A percentile compares a stretch with the other conserved stretches of the same genome.
These are phyloP conservation scores for Trametopsis cervina DNA, from an alignment of 768 basidiomycete species.

Conservation along the genomic window DNA sequence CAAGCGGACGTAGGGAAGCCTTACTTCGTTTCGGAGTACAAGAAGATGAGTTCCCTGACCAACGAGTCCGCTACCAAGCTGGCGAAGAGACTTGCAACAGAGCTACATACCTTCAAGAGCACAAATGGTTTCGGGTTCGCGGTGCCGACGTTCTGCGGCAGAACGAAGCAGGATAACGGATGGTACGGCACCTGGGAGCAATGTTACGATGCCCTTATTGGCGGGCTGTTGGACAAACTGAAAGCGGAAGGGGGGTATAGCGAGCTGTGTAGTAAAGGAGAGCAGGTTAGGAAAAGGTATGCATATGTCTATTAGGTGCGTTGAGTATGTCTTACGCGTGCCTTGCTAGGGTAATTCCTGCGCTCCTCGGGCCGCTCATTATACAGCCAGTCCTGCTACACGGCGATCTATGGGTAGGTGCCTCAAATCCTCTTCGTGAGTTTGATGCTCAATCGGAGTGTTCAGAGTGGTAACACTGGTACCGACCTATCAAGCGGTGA, in stretches of 20 bases:
- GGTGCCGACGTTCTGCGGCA: conserved; percentile 73
- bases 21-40: conserved; percentile 73
- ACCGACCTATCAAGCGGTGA: conserved; percentile 43
- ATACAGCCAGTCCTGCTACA: conserved; percentile 68
- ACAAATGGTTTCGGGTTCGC: conserved; percentile 58
- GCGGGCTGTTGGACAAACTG: conserved; percentile 46
- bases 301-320: conserved; percentile 13
- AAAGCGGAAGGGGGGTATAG: conserved; percentile 32
- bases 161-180: conserved; percentile 62
- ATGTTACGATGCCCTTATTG: conserved; percentile 58
- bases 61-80: conserved; percentile 39
- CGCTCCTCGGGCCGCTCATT: conserved; percentile 48
- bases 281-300: conserved; percentile 41
- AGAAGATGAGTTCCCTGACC: conserved; percentile 44
- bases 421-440: neutral
- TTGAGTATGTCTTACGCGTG: neutral
- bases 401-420: conserved; percentile 73
- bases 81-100: conserved; percentile 56
- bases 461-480: conserved; percentile 72
- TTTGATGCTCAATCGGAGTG: neutral
- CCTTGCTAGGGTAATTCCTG: conserved; percentile 68
- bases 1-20: conserved; percentile 35
- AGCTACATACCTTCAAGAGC: conserved; percentile 55
- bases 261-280: conserved; percentile 44
- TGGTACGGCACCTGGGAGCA: conserved; percentile 69